Evolutionary conservation across 495 filamentous ascomycete species (phyloP).

Genomic region (Penicillium paradoxum): DNA sequence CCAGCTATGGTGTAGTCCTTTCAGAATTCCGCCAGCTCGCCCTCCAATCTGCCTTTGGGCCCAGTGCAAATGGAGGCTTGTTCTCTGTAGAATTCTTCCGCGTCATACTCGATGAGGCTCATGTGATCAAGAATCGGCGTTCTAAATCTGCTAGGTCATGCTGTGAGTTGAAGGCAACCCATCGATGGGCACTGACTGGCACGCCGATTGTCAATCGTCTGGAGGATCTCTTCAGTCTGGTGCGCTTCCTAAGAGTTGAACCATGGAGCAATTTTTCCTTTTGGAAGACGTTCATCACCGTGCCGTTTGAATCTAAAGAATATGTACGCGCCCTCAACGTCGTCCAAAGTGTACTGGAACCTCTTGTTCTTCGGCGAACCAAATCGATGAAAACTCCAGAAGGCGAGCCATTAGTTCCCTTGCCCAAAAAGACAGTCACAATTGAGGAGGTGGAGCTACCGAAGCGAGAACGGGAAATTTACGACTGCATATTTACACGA

Average conservation of each 20-base stretch:
- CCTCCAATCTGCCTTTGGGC: slow-evolving; percentile 48
- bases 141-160: slow-evolving; percentile 90
- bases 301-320: slow-evolving; percentile 92
- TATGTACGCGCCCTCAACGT: slow-evolving; percentile 92
- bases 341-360: slow-evolving; percentile 93
- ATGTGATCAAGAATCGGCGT: slow-evolving; percentile 86
- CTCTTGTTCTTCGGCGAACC: slow-evolving; percentile 87
- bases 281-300: slow-evolving; percentile 98
- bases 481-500: slow-evolving; percentile 77
- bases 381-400: slow-evolving; percentile 98
- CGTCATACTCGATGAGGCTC: slow-evolving; percentile 91
- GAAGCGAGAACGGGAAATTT: slow-evolving; percentile 78
- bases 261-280: slow-evolving; percentile 98
- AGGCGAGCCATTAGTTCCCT: slow-evolving; percentile 75
- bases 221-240: slow-evolving; percentile 94
- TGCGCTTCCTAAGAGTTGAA: slow-evolving; percentile 87
- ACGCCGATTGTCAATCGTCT: slow-evolving; percentile 96
- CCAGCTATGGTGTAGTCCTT: slow-evolving; percentile 89
- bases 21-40: slow-evolving; percentile 78
- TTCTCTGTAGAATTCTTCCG: slow-evolving; percentile 93
- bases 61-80: slow-evolving; percentile 60
- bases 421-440: slow-evolving; percentile 75
- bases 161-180: slow-evolving; percentile 76
- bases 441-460: slow-evolving; percentile 85
- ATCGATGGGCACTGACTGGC: slow-evolving; percentile 91